Evolutionary conservation across 371 early-diverging fungal species (phyloP).

Genomic region (Basidiobolus meristosporus): DNA sequence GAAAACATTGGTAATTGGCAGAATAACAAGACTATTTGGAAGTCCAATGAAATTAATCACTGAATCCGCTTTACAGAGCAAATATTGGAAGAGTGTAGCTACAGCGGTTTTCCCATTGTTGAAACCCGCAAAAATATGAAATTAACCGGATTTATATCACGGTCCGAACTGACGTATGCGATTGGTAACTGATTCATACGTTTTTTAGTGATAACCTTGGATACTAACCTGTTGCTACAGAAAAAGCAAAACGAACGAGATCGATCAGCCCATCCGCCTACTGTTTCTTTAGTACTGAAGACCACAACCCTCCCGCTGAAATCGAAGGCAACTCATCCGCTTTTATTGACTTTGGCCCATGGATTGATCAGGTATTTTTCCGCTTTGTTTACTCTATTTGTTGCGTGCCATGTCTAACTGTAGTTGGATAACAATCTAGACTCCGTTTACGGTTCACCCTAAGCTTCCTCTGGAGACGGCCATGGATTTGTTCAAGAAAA

Average conservation of each 20-base stretch:
- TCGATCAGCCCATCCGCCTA: conserved; percentile 24
- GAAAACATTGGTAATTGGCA: conserved; percentile 13
- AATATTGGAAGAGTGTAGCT: conserved; percentile 23
- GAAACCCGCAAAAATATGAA: conserved; percentile 34
- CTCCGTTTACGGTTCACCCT: conserved; percentile 69
- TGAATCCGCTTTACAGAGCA: conserved; percentile 10
- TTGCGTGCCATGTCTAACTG: not conserved
- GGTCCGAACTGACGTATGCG: conserved; percentile 52
- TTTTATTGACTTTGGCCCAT: conserved; percentile 43
- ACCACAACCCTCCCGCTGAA: not conserved
- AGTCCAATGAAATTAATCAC: not conserved
- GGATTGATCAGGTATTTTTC: conserved; percentile 42
- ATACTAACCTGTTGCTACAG: conserved; percentile 5
- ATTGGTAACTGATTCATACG: conserved; percentile 14
- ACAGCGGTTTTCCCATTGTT: conserved; percentile 76
- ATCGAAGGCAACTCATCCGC: conserved; percentile 15
- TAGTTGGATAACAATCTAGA: conserved; percentile 11
- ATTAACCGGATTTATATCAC: conserved; percentile 65
- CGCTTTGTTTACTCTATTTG: not conserved
- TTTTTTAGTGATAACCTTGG: not conserved
- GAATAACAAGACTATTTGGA: not conserved
- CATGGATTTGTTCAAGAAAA: conserved; percentile 76
- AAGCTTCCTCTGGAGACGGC: conserved; percentile 71
- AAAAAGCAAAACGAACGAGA: conserved; percentile 21
- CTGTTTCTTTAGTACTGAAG: conserved; percentile 22